phyloP scores from a whole-genome alignment of 495 filamentous ascomycete species.

The Xylaria acuta region DNA sequence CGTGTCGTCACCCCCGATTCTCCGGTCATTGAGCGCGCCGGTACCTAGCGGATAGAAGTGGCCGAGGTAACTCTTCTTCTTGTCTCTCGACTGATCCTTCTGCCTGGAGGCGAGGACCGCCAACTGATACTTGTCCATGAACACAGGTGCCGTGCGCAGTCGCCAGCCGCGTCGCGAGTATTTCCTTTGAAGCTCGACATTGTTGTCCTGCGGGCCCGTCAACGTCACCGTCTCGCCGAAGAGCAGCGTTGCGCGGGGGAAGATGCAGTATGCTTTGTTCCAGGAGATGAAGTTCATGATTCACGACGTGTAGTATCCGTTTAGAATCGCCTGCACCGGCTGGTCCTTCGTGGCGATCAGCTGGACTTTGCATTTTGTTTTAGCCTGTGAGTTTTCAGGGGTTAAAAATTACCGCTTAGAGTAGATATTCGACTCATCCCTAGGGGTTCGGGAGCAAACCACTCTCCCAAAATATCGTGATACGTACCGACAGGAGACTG shows the following conservation, averaged over 20 bases:
- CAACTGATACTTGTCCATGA: background rate
- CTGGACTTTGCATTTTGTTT: background rate
- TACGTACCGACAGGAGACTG: background rate
- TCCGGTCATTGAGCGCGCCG: background rate
- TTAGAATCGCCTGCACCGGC: background rate
- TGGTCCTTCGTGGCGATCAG: background rate
- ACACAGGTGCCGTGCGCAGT: background rate
- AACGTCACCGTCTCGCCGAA: background rate
- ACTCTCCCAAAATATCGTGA: background rate
- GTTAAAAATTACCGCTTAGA: background rate
- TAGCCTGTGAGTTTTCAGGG: background rate
- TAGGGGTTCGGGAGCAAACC: background rate
- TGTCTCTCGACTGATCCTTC: background rate
- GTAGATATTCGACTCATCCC: background rate
- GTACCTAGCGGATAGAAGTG: background rate
- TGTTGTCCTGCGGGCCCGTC: background rate
- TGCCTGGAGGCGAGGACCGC: background rate
- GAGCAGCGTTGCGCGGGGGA: background rate
- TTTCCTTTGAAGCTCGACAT: conserved; percentile 8
- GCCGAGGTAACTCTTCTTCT: too few relatives aligned
- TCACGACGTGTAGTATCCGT: background rate
- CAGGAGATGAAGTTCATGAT: conserved; percentile 11
- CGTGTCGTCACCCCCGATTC: background rate
- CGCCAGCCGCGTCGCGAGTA: background rate
- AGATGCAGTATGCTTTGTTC: conserved; percentile 12